Evolutionary conservation across 2,329 filamentous ascomycete species (phyloP).

Genomic region (Colletotrichum tanaceti): DNA sequence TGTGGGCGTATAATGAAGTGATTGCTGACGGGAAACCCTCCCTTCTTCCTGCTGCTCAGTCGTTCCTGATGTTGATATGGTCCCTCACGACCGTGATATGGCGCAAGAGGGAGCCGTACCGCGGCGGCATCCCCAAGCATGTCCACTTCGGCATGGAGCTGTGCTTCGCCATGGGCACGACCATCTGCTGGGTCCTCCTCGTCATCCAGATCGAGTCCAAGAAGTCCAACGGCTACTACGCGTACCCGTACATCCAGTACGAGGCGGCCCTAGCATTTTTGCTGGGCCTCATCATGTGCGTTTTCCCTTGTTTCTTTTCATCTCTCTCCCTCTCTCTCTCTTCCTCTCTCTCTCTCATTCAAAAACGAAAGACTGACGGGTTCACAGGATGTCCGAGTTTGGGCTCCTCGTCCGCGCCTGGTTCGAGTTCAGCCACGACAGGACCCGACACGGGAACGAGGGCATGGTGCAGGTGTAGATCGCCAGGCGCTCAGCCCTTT

Average conservation of each 20-base stretch:
- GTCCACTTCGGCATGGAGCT: conserved; percentile 42
- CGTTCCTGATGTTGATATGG: conserved; percentile 36
- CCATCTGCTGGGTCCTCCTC: conserved; percentile 40
- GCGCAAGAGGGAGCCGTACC: conserved; percentile 18
- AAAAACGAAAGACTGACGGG: background rate
- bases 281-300: conserved; percentile 39
- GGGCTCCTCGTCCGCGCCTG: conserved; percentile 37
- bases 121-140: conserved; percentile 38
- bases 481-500: background rate
- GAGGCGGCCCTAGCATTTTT: conserved; percentile 39
- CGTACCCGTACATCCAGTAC: conserved; percentile 41
- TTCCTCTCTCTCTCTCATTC: no score
- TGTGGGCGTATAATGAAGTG: background rate
- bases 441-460: conserved; percentile 16
- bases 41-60: conserved; percentile 14
- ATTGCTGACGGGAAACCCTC: background rate
- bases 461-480: conserved; percentile 32
- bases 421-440: conserved; percentile 39
- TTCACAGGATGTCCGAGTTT: conserved; percentile 26
- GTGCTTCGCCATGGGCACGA: conserved; percentile 39
- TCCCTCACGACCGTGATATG: conserved; percentile 33
- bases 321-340: no score
- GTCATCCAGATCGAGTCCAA: conserved; percentile 39
- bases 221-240: conserved; percentile 36
- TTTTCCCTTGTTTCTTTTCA: background rate